Evolutionary conservation across 2,329 filamentous ascomycete genomes (phyloP), one percentile per base, ranked within the genome.

Genomic region (Trichoderma guizhouense): DNA sequence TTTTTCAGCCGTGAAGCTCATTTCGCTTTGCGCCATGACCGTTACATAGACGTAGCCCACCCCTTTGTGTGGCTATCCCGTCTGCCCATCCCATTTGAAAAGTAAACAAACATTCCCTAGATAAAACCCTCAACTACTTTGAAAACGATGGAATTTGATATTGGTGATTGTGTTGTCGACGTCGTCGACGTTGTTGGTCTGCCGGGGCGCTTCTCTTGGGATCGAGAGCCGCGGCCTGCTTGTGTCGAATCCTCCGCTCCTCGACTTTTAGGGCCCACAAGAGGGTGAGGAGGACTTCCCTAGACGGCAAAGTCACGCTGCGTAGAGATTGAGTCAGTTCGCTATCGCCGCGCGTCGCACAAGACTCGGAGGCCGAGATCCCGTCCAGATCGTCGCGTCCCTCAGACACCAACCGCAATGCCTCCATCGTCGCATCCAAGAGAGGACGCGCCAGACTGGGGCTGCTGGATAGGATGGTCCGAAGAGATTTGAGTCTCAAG

Each of bases 361-460:
- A 67, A 73, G 77, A 74, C 78, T 78, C 81, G 77, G 74, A 73
- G 76, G 73, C 72, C 76, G 75, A 76, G 76, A 78, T 80, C 76
- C 78, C 83, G 82, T 83, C 84, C 81, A 79, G 83, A 77, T 83
- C 81, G 76, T 86, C 83, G 78, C 80, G 78, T 83, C 85, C 82
- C 82, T 90, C 84, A 89, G 88, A 89, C 81, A 87, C 88, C 86
- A 88, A 91, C 90, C 89, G 90, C 90, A 92, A 88, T 85, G 87
- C 88, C 86, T 81, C 87, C 88, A 90, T 86, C 88, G 90, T 92
- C 90, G 90, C 90, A 91, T 91, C 89, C 89, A 83, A 84, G 78
- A 91, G 84, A 79, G 90, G 90, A 91, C 90, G 90, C 90, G 90
- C 90, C 90, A 91, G 86, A 82, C 84, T 86, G 87, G 89, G 89